Conservation (phyloP, 139 green algal species). For the Chlorokybus atmophyticus region DNA sequence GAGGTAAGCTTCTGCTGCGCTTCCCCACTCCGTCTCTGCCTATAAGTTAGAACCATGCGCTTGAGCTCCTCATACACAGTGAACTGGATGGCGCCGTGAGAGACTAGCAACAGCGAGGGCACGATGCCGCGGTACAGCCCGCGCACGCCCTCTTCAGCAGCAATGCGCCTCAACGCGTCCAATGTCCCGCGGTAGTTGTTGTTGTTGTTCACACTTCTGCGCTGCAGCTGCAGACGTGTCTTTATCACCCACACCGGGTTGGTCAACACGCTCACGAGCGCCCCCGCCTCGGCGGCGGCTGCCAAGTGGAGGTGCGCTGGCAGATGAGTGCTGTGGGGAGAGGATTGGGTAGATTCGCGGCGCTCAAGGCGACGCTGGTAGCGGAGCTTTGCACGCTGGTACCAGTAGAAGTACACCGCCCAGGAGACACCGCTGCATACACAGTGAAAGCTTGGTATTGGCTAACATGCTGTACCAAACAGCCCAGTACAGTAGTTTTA, state of each 20-base stretch:
- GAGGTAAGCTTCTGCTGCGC: too few species aligned
- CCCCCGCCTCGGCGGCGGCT: constrained; percentile 12
- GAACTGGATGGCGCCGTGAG: constrained; percentile 89
- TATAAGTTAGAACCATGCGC: too few species aligned
- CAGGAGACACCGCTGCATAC: constrained; percentile 17
- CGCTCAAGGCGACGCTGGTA: background rate
- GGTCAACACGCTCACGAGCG: constrained; percentile 41
- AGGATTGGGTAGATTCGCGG: background rate
- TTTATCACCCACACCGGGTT: constrained; percentile 25
- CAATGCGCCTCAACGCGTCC: constrained; percentile 56
- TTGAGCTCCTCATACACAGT: constrained; percentile 92
- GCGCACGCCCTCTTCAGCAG: constrained; percentile 7
- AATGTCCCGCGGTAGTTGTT: constrained; percentile 53
- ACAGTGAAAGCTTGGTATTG: too few species aligned
- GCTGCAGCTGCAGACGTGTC: constrained; percentile 19
- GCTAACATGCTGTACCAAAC: too few species aligned
- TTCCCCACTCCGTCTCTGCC: too few species aligned
- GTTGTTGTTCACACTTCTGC: constrained; percentile 15
- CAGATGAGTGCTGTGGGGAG: background rate
- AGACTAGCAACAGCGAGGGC: constrained; percentile 15
- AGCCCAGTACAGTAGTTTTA: too few species aligned
- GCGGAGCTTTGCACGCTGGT: constrained; percentile 2
- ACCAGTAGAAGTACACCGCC: constrained; percentile 14
- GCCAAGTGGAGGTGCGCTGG: constrained; percentile 1
- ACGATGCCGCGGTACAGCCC: constrained; percentile 20